A percentile compares a stretch with the other conserved stretches of the same genome.
phyloP scores from a whole-genome alignment of 2,329 filamentous ascomycete genomes.

The Metarhizium anisopliae region DNA sequence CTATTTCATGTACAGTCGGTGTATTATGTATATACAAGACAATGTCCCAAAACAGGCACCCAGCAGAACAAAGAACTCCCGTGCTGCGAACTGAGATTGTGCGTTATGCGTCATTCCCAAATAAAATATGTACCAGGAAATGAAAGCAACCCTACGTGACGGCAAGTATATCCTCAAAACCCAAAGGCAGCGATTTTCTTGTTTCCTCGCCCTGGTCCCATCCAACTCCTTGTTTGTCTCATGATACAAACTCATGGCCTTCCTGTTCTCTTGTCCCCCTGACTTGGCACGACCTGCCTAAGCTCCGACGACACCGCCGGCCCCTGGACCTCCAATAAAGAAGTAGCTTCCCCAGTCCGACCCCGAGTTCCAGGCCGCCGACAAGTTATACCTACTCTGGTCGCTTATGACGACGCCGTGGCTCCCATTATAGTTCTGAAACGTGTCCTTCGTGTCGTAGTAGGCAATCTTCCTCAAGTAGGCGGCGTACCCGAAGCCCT shows the following conservation, averaged over 20 bases:
- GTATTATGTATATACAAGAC: no score
- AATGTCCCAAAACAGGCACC: no score
- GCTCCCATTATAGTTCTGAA: slow-evolving; percentile 7
- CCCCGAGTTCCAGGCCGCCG: slow-evolving; percentile 8
- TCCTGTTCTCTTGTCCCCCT: no score
- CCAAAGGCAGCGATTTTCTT: no score
- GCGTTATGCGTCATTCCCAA: neutral
- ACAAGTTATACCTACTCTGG: slow-evolving; percentile 7
- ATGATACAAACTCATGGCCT: no score
- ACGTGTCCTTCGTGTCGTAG: slow-evolving; percentile 2
- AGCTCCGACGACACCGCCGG: slow-evolving; percentile 11
- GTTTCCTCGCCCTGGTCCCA: no score
- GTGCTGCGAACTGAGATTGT: neutral
- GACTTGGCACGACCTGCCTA: neutral
- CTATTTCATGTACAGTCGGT: no score
- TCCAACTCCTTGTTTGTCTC: no score
- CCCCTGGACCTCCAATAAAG: slow-evolving; percentile 13
- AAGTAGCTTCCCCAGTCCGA: slow-evolving; percentile 11
- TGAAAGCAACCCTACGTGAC: neutral
- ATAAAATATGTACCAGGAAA: neutral
- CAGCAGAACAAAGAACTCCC: no score
- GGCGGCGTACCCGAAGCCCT: slow-evolving; percentile 8
- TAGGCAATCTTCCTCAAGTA: slow-evolving; percentile 13
- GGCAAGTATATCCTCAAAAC: neutral
- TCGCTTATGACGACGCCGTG: slow-evolving; percentile 8